A percentile compares a stretch with the other conserved stretches of the same genome.
Conservation (phyloP, 768 basidiomycete species). For the Lyophyllum decastes region DNA sequence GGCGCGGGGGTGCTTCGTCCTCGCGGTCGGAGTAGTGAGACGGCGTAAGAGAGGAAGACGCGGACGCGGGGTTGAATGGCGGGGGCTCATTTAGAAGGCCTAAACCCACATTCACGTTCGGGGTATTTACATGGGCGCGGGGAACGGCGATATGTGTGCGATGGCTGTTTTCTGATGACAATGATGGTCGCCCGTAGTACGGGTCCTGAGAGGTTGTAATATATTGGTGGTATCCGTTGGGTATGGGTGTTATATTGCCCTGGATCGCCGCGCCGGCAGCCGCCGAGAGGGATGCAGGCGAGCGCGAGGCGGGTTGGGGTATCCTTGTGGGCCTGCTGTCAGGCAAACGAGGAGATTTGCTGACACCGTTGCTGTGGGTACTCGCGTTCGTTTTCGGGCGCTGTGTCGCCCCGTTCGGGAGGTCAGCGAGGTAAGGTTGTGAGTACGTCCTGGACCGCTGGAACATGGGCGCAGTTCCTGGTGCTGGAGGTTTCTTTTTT, state of each 20-base stretch:
- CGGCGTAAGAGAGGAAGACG: slow-evolving; percentile 46
- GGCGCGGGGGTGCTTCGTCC: slow-evolving; percentile 43
- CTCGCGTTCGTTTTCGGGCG: slow-evolving; percentile 30
- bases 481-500: slow-evolving; percentile 25
- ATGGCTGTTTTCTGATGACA: slow-evolving; percentile 2
- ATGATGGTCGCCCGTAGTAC: not conserved
- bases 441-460: slow-evolving; percentile 68
- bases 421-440: slow-evolving; percentile 53
- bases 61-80: slow-evolving; percentile 52
- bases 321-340: slow-evolving; percentile 52
- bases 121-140: not conserved
- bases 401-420: slow-evolving; percentile 26
- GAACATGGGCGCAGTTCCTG: slow-evolving; percentile 21
- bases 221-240: slow-evolving; percentile 21
- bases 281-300: slow-evolving; percentile 30
- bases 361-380: slow-evolving; percentile 31
- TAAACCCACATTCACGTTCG: slow-evolving; percentile 25
- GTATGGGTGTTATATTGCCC: slow-evolving; percentile 6
- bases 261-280: slow-evolving; percentile 19
- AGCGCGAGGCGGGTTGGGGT: slow-evolving; percentile 37
- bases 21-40: slow-evolving; percentile 29
- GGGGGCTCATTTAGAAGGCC: slow-evolving; percentile 65
- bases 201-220: slow-evolving; percentile 12
- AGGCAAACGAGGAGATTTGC: slow-evolving; percentile 47
- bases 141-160: slow-evolving; percentile 5